Conservation (phyloP, 1,284 basidiomycete species). For the Cryptococcus sp. region DNA sequence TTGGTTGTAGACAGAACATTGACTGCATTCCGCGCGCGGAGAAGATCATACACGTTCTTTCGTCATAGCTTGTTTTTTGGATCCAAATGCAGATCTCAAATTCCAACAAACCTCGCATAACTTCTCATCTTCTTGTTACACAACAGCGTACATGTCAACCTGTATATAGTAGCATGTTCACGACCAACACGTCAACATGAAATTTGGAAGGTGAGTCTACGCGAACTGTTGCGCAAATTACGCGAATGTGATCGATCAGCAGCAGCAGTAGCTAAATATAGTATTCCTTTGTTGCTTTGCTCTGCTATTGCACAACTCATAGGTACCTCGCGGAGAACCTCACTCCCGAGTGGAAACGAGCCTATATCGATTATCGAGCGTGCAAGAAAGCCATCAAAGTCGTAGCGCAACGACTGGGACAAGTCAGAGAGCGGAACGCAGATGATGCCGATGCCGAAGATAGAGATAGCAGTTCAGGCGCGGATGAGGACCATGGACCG, state of each 20-base stretch:
- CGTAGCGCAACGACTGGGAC: slow-evolving; percentile 32
- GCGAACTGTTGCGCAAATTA: not conserved
- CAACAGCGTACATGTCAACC: too few relatives aligned
- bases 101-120: too few relatives aligned
- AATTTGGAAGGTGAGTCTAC: slow-evolving; percentile 18
- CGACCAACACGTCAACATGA: slow-evolving; percentile 5
- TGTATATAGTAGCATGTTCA: too few relatives aligned
- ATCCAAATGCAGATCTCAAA: too few relatives aligned
- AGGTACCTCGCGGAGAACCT: slow-evolving; percentile 51
- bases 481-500: slow-evolving; percentile 49
- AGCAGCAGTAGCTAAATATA: too few relatives aligned
- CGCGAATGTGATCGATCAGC: not conserved
- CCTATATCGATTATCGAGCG: slow-evolving; percentile 53
- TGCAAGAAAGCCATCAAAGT: slow-evolving; percentile 54
- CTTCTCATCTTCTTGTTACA: too few relatives aligned
- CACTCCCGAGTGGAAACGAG: slow-evolving; percentile 53
- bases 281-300: not conserved
- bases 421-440: slow-evolving; percentile 12
- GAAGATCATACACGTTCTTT: too few relatives aligned
- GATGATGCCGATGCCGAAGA: slow-evolving; percentile 19
- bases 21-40: too few relatives aligned
- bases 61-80: too few relatives aligned
- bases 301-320: too few relatives aligned
- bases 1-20: too few relatives aligned
- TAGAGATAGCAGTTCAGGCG: slow-evolving; percentile 31